Conservation (phyloP, 176 grass and related monocot genomes). For the Microstegium vimineum region DNA sequence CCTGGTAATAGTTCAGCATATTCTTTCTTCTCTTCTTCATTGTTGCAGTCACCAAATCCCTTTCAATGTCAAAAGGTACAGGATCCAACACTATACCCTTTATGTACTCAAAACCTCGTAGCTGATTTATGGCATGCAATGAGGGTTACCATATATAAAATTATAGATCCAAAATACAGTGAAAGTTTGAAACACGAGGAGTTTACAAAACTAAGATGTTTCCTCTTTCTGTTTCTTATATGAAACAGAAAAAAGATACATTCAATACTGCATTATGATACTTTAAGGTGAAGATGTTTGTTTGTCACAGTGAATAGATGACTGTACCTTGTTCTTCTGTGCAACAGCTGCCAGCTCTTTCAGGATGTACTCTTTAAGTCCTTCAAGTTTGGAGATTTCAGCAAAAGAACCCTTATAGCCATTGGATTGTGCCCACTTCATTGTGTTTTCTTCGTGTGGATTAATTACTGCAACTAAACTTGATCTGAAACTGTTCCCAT, state of each 20-base stretch:
- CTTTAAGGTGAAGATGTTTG: background rate
- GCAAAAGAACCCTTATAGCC: constrained; percentile 53
- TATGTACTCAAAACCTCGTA: constrained; percentile 86
- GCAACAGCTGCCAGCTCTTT: constrained; percentile 69
- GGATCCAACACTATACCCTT: constrained; percentile 79
- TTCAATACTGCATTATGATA: background rate
- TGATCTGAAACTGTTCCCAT: constrained; percentile 92
- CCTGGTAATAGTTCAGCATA: constrained; percentile 95
- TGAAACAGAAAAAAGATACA: background rate
- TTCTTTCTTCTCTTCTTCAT: constrained; percentile 92
- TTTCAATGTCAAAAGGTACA: constrained; percentile 88
- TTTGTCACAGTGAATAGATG: constrained; percentile 4
- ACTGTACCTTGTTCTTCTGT: constrained; percentile 79
- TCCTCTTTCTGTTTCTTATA: background rate
- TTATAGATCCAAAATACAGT: background rate
- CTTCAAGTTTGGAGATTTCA: constrained; percentile 64
- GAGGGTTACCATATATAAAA: constrained; percentile 30
- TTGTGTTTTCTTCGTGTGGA: constrained; percentile 75
- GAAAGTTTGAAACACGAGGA: background rate
- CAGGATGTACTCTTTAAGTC: constrained; percentile 64
- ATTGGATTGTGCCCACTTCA: constrained; percentile 82
- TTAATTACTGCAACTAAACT: constrained; percentile 75
- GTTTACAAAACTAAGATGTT: background rate
- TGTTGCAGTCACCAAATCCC: constrained; percentile 86
- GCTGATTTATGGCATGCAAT: constrained; percentile 41